These are phyloP conservation scores for Vigna hirtella DNA, from an alignment of 306 rosid species.

Conservation along the genomic window DNA sequence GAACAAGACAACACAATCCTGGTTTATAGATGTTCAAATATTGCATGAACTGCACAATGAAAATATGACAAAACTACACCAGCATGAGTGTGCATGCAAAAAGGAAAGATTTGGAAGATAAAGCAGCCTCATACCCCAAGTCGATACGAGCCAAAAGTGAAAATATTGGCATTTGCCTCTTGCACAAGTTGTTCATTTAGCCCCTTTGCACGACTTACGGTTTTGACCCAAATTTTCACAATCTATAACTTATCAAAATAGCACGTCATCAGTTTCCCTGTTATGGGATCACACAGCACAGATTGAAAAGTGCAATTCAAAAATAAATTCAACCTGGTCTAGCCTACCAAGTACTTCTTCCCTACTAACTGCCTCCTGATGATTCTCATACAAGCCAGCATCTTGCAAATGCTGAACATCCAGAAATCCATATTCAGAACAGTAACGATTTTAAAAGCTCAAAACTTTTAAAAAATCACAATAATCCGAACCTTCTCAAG, in stretches of 20 bases:
- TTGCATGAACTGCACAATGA: background rate
- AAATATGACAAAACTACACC: background rate
- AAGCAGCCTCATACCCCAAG: conserved; percentile 75
- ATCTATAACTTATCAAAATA: conserved; percentile 59
- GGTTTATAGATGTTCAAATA: background rate
- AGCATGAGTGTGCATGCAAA: background rate
- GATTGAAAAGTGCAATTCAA: conserved; percentile 7
- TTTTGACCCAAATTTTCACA: conserved; percentile 92
- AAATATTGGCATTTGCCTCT: conserved; percentile 97
- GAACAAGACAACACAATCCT: conserved; percentile 15
- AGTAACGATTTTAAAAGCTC: conserved; percentile 31
- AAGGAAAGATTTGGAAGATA: conserved; percentile 36
- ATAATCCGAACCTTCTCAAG: conserved; percentile 71
- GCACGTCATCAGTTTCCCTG: background rate
- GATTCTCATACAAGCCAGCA: conserved; percentile 85
- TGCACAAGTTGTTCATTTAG: conserved; percentile 79
- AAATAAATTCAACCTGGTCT: conserved; percentile 76
- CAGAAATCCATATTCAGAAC: conserved; percentile 52
- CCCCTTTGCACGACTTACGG: conserved; percentile 85
- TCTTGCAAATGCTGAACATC: conserved; percentile 80
- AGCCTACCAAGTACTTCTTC: conserved; percentile 97
- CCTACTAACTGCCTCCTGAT: conserved; percentile 78
- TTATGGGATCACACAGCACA: conserved; percentile 26
- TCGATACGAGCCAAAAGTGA: conserved; percentile 95
- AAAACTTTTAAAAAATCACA: background rate